phyloP scores from a whole-genome alignment of 805 yeast species.

The Saturnispora halmiae region DNA sequence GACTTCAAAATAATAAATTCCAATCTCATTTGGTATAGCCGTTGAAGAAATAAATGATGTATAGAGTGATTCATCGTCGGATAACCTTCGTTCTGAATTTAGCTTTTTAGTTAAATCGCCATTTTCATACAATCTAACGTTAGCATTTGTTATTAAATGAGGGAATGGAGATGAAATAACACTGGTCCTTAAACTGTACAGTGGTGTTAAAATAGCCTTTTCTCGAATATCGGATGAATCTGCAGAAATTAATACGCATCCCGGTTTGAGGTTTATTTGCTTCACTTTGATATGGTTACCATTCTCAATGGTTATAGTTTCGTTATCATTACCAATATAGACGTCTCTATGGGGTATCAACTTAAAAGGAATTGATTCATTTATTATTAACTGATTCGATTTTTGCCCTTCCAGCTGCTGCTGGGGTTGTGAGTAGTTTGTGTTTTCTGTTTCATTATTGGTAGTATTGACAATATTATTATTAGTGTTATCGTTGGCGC shows the following conservation, averaged over 20 bases:
- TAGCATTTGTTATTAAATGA: not conserved
- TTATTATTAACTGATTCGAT: not conserved
- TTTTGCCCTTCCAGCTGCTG: no score
- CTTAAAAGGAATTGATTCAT: not conserved
- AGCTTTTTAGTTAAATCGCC: slow-evolving; percentile 3
- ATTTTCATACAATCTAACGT: slow-evolving; percentile 3
- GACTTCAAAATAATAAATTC: slow-evolving; percentile 7
- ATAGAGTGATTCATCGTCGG: slow-evolving; percentile 3
- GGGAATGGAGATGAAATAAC: slow-evolving; percentile 3
- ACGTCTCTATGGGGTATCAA: slow-evolving; percentile 8
- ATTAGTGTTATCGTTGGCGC: not conserved
- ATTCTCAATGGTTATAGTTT: not conserved
- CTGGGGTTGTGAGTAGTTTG: no score
- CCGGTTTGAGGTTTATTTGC: slow-evolving; percentile 3
- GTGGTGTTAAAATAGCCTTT: slow-evolving; percentile 3
- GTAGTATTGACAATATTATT: not conserved
- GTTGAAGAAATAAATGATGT: slow-evolving; percentile 4
- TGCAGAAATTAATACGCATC: slow-evolving; percentile 5
- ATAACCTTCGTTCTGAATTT: slow-evolving; percentile 5
- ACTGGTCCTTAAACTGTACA: slow-evolving; percentile 6
- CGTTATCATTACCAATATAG: not conserved
- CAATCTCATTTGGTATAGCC: not conserved
- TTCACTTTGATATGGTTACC: slow-evolving; percentile 4
- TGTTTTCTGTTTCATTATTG: not conserved
- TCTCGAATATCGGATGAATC: slow-evolving; percentile 5